Conservation (phyloP, 345 rosid species). For the Melaleuca alternifolia region DNA sequence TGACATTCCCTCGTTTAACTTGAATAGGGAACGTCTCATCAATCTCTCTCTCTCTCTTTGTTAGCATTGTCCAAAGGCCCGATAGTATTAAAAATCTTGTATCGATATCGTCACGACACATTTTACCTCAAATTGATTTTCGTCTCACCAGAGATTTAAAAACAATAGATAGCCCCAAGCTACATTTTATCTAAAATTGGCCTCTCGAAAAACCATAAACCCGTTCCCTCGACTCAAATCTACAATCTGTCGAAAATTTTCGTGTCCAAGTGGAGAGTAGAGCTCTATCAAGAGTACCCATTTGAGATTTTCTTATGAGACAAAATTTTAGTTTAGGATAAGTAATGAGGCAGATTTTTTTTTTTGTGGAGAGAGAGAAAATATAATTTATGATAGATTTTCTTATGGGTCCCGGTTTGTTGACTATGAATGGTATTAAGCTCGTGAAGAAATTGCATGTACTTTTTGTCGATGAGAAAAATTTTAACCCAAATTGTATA, state of each 20-base stretch:
- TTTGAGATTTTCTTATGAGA: neutral
- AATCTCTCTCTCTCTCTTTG: too few relatives aligned
- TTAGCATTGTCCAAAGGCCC: neutral
- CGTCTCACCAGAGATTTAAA: neutral
- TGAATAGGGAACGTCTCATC: too few relatives aligned
- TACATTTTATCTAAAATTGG: too few relatives aligned
- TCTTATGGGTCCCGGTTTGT: neutral
- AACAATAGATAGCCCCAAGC: too few relatives aligned
- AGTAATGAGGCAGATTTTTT: neutral
- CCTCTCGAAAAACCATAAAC: neutral
- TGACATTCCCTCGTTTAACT: too few relatives aligned
- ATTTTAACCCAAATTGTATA: neutral
- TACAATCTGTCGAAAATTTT: neutral
- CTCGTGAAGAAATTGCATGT: neutral
- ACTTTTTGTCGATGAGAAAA: neutral
- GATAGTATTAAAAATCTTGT: neutral
- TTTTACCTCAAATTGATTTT: neutral
- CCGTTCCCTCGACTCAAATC: fast-evolving
- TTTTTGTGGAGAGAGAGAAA: neutral
- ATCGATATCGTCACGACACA: fast-evolving
- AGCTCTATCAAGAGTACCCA: neutral
- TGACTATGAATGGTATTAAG: neutral
- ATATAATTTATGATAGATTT: neutral
- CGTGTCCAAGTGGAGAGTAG: neutral
- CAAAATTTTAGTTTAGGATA: neutral